Base-by-base conservation (phyloP, 2,329 filamentous ascomycete genomes). In the Pseudogymnoascus destructans region DNA sequence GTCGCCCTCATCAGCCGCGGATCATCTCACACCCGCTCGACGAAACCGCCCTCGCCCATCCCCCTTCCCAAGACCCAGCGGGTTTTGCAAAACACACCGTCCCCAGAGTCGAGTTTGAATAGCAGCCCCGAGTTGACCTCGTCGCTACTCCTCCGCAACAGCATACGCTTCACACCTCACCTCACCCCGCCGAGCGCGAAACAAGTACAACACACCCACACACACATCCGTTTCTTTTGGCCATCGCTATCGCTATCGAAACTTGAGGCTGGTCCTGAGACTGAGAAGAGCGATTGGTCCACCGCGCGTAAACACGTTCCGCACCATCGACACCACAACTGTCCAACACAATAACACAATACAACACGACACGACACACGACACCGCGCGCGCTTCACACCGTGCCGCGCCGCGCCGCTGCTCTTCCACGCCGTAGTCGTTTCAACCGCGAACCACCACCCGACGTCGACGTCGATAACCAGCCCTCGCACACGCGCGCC, bases 201-300 rank as follows among this genome's bases (percentile, higher is more conserved):
- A 42, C 19, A 42, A 42, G 13, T 42, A 42, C 38, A 23, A 42
- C 38, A 42, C 38, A 23, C 36, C 23, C 19, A 13, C 38, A 42
- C 8, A 42, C 17, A 42, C 38, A 23, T 42, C 38, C 38, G 38
- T 42, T 42, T 21, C 11, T 40, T 21, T 40, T 21, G 36, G 11
- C 13, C 19, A n/a, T 42, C 19, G 36, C 15, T n/a, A 42, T 42
- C 38, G 38, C 38, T 42, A 42, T 42, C 38, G 38, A 42, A 42
- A 42, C 38, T 11, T 42, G 38, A 42, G 38, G 38, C 38, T 42
- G 38, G 38, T 63, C 61, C 36, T 59, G 59, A 61, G 32, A 52
- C 58, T 35, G 59, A 60, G 59, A 61, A 60, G 58, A 59, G 61
- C 66, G 63, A 63, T 62, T 66, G 66, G 65, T 65, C 61, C 57